These are phyloP conservation scores for Fraxinus anomala DNA, from an alignment of 257 asterid species.

Conservation along the genomic window DNA sequence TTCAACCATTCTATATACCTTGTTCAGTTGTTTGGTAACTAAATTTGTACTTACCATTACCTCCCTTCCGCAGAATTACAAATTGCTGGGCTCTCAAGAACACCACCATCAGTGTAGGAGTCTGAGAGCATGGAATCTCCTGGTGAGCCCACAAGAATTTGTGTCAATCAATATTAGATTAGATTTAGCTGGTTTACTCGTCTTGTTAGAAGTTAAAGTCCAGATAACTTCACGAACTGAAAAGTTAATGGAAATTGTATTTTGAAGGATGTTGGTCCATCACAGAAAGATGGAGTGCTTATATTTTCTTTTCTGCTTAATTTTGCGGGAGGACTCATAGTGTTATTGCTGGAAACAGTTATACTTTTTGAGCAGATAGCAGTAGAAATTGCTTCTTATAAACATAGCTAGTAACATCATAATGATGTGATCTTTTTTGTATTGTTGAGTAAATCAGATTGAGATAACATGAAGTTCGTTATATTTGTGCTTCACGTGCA, in stretches of 20 bases:
- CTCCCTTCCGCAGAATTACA: conserved; percentile 23
- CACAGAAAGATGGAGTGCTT: neutral
- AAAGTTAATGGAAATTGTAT: conserved; percentile 15
- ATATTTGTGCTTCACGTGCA: neutral
- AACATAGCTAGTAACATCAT: neutral
- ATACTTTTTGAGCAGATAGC: neutral
- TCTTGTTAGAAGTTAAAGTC: conserved; percentile 9
- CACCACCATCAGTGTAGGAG: conserved; percentile 22
- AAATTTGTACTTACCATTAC: conserved; percentile 16
- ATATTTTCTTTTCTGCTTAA: neutral
- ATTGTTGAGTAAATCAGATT: neutral
- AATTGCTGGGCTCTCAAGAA: conserved; percentile 27
- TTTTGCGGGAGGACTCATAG: neutral
- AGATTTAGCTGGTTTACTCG: conserved; percentile 9
- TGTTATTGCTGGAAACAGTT: neutral
- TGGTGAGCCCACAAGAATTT: conserved; percentile 37
- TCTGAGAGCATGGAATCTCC: conserved; percentile 45
- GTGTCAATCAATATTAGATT: conserved; percentile 12
- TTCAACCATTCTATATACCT: conserved; percentile 20
- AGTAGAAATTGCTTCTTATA: neutral
- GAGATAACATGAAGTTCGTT: conserved; percentile 7
- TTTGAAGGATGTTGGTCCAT: conserved; percentile 12
- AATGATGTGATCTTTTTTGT: neutral
- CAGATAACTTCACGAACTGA: conserved; percentile 1
- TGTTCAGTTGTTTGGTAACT: conserved; percentile 17